Evolutionary conservation across 768 basidiomycete species (phyloP).

Genomic region (Steccherinum ochraceum): DNA sequence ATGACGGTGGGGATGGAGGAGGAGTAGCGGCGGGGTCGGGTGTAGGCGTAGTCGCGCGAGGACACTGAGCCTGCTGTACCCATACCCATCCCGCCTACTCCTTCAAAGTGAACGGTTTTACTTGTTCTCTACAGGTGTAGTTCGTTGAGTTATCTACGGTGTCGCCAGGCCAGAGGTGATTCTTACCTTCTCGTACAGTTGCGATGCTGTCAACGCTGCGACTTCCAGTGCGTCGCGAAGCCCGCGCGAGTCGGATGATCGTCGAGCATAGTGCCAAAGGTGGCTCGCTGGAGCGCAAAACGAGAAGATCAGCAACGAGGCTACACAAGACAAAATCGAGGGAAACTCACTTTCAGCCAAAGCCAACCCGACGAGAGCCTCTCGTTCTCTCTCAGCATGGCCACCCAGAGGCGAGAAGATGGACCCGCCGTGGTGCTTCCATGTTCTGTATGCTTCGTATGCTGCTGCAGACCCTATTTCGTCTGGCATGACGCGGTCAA

Average conservation of each 20-base stretch:
- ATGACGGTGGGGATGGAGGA: neutral
- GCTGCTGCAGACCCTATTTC: conserved; percentile 75
- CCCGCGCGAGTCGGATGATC: conserved; percentile 36
- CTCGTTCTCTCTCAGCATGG: conserved; percentile 56
- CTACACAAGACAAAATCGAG: no score
- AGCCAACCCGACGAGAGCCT: conserved; percentile 61
- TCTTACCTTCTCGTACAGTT: conserved; percentile 9
- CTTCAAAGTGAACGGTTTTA: no score
- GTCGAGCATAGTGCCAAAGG: conserved; percentile 45
- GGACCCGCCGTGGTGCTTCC: conserved; percentile 48
- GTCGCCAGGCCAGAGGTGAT: no score
- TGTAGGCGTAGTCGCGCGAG: neutral
- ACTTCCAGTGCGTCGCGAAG: conserved; percentile 52
- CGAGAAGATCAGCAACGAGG: neutral
- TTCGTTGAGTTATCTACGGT: no score
- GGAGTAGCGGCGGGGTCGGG: neutral
- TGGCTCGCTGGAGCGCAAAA: conserved; percentile 38
- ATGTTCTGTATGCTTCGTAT: conserved; percentile 68
- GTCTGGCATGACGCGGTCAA: conserved; percentile 42
- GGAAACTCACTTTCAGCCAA: conserved; percentile 56
- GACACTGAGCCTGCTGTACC: no score
- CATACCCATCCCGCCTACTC: no score
- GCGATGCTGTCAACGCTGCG: conserved; percentile 61
- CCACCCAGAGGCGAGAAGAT: conserved; percentile 52
- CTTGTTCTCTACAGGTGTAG: no score